Percentiles rank a stretch among this genome's conserved stretches.
Evolutionary conservation across 2,329 filamentous ascomycete genomes (phyloP).

Genomic region (Tolypocladium sp.): DNA sequence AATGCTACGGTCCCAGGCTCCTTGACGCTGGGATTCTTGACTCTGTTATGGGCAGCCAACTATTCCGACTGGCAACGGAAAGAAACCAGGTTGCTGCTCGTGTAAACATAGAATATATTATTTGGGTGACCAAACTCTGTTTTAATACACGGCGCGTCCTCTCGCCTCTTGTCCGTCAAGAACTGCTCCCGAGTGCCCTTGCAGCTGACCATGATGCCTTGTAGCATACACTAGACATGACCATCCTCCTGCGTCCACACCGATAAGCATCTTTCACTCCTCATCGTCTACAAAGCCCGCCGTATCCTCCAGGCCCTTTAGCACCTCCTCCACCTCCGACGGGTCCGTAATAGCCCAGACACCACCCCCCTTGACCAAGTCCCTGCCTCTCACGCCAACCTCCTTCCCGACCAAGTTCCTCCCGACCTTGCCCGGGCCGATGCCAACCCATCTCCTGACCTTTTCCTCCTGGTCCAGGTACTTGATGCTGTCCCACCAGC

Average conservation of each 20-base stretch:
- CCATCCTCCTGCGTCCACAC: background rate
- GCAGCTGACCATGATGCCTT: background rate
- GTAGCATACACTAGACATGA: background rate
- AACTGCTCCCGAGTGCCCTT: background rate
- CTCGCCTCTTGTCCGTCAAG: background rate
- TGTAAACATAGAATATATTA: background rate
- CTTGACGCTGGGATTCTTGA: background rate
- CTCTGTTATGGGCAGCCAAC: background rate
- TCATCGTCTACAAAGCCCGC: constrained; percentile 42
- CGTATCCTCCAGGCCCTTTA: constrained; percentile 58
- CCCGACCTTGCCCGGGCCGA: constrained; percentile 89
- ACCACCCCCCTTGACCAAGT: constrained; percentile 75
- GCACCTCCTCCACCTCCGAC: constrained; percentile 60
- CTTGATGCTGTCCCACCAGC: constrained; percentile 89
- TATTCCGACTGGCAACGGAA: background rate
- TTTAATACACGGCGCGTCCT: background rate
- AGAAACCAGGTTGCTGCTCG: no score
- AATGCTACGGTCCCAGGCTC: no score
- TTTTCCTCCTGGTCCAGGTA: constrained; percentile 79
- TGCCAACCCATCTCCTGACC: constrained; percentile 79
- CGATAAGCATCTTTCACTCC: constrained; percentile 10
- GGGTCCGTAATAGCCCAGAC: constrained; percentile 89
- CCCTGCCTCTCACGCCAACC: constrained; percentile 74
- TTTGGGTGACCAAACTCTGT: background rate
- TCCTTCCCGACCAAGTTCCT: constrained; percentile 92